Base-by-base conservation (phyloP, 2,329 filamentous ascomycete species). In the Aureobasidium sp. region DNA sequence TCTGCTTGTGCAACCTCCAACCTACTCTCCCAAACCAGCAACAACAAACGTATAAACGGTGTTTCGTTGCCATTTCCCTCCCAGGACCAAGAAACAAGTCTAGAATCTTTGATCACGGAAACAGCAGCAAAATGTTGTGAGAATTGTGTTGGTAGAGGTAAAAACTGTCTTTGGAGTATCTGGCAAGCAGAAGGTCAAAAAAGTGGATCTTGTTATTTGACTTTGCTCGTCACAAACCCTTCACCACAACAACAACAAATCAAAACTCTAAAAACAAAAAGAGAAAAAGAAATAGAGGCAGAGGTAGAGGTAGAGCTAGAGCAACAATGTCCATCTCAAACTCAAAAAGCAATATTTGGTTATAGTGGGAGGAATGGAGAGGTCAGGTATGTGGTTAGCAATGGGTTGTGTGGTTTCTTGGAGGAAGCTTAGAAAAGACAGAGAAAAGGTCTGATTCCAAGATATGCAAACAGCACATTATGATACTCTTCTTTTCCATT, bases 331-430 rank as follows among this genome's bases (percentile, higher is more conserved):
- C n/a, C 12, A 7, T 39, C 5, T 13, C 50, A 52, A 27, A 29
- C 7, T 2, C 12, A 37, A 37, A 20, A 41, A 24, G 55, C 8
- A 3, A 2, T 6, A 2, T 60, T 29, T 24, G 57, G 57, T 1
- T 60, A 50, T 26, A 32, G n/a, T 4, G 37, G 17, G 9, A 12
- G 26, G 6, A 41, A 50, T 13, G 57, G 44, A 8, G 34, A 60
- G 36, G 57, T 41, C 2, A 43, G 57, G 10, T 60, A 60, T 43
- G 57, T 60, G 24, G 46, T 60, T 2, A 51, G 57, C 13, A 60
- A 60, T 43, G 57, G 57, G 0, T 12, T 51, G 32, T 60, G 57
- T 24, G 57, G 57, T 17, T 2, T n/a, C 0, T 46, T 59, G 12
- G 12, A 5, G 1, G 43, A 48, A 57, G 26, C 13, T 2, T 37